Evolutionary conservation across 768 basidiomycete species (phyloP).

Genomic region (Boletus rubescentipes): DNA sequence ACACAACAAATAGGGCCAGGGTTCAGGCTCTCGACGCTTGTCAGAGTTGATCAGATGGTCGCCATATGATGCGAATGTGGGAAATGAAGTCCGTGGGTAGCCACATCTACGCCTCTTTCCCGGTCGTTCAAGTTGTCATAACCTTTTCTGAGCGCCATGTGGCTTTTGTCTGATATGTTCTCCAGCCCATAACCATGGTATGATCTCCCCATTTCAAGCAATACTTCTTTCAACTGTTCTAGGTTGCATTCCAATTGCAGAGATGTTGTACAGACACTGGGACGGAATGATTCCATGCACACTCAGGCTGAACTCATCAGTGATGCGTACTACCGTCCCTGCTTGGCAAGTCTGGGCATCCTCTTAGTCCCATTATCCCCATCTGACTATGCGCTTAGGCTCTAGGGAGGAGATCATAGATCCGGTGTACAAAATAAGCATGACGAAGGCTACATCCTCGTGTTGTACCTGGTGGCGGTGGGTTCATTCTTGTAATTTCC

Average conservation of each 20-base stretch:
- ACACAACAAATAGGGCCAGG: too few relatives aligned
- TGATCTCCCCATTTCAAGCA: too few relatives aligned
- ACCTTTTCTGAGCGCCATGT: too few relatives aligned
- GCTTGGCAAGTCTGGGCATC: neutral
- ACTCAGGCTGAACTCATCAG: neutral
- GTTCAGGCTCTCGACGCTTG: too few relatives aligned
- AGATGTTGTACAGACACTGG: neutral
- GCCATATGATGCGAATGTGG: too few relatives aligned
- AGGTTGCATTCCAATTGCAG: neutral
- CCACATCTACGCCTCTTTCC: too few relatives aligned
- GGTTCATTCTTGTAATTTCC: neutral
- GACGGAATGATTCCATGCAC: neutral
- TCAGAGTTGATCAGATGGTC: too few relatives aligned
- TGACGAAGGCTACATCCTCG: neutral
- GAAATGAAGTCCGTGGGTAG: too few relatives aligned
- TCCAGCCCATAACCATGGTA: neutral
- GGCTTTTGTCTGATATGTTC: too few relatives aligned
- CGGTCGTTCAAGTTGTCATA: too few relatives aligned
- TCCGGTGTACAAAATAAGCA: neutral
- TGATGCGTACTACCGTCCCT: neutral
- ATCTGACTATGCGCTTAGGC: neutral
- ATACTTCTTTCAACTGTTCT: too few relatives aligned
- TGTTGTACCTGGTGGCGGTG: slow-evolving; percentile 7
- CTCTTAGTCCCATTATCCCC: neutral
- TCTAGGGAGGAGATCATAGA: neutral